phyloP scores from a whole-genome alignment of 1,284 basidiomycete genomes.

The Cryptococcus sp. region DNA sequence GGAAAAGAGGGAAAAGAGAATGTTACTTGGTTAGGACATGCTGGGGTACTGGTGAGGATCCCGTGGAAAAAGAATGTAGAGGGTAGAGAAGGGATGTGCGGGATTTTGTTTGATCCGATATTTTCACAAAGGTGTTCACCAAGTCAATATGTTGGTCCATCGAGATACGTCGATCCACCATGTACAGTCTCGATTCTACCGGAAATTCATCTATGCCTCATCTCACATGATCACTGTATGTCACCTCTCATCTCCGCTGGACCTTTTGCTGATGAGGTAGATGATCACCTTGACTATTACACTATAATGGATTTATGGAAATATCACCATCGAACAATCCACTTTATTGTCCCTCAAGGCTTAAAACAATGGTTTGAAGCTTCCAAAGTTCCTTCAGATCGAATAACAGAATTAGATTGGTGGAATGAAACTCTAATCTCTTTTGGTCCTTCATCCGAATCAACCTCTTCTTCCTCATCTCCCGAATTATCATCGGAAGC shows the following conservation, averaged over 20 bases:
- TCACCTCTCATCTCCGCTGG: neutral
- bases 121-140: conserved; percentile 48
- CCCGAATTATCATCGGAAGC: conserved; percentile 1
- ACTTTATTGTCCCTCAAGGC: conserved; percentile 45
- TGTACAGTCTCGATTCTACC: conserved; percentile 43
- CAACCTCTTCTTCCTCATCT: conserved; percentile 5
- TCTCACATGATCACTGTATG: conserved; percentile 48
- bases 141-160: conserved; percentile 43
- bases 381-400: conserved; percentile 33
- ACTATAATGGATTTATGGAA: conserved; percentile 46
- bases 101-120: conserved; percentile 46
- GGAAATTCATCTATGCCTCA: conserved; percentile 40
- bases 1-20: conserved; percentile 15
- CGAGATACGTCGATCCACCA: conserved; percentile 40
- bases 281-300: conserved; percentile 48
- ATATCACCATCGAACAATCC: conserved; percentile 35
- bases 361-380: conserved; percentile 41
- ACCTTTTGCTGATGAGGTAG: too few species aligned
- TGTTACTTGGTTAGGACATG: conserved; percentile 48
- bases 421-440: conserved; percentile 42
- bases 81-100: conserved; percentile 26
- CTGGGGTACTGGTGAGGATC: conserved; percentile 37
- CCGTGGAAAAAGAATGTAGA: conserved; percentile 27
- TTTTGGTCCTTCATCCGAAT: conserved; percentile 13
- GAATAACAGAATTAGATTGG: conserved; percentile 47